Conservation (phyloP, 2,329 filamentous ascomycete species). For the Capronia epimyces region DNA sequence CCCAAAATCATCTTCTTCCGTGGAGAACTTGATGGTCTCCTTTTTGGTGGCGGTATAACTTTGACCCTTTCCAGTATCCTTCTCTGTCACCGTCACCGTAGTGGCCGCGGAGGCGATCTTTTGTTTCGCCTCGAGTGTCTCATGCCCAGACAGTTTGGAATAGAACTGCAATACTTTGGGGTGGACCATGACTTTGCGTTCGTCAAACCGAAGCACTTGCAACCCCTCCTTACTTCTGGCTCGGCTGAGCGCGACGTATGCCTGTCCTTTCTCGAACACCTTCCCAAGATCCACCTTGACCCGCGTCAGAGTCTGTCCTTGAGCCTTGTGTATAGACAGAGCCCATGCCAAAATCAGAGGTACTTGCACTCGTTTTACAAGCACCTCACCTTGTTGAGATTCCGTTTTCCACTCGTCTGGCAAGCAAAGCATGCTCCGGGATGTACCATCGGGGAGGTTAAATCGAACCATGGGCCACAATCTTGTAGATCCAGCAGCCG, state of each 20-base stretch:
- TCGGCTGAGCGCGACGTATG: constrained; percentile 91
- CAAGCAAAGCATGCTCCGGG: constrained; percentile 71
- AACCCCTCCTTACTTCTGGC: constrained; percentile 82
- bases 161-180: constrained; percentile 83
- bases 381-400: constrained; percentile 87
- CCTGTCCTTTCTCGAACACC: constrained; percentile 95
- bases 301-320: constrained; percentile 86
- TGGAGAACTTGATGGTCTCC: background rate
- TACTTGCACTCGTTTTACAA: constrained; percentile 75
- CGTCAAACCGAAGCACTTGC: constrained; percentile 83
- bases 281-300: constrained; percentile 90
- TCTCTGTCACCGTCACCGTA: constrained; percentile 18
- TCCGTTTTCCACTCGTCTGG: constrained; percentile 96
- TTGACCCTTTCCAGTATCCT: background rate
- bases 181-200: constrained; percentile 89
- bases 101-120: background rate
- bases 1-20: constrained; percentile 44
- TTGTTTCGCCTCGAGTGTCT: constrained; percentile 39
- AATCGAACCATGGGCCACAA: constrained; percentile 82
- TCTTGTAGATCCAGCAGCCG: constrained; percentile 48
- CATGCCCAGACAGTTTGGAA: constrained; percentile 69
- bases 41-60: background rate
- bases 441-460: constrained; percentile 68
- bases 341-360: constrained; percentile 96
- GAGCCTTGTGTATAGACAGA: constrained; percentile 94